Base-by-base conservation (phyloP, 176 grass and related monocot species). In the Musa schizocarpa region DNA sequence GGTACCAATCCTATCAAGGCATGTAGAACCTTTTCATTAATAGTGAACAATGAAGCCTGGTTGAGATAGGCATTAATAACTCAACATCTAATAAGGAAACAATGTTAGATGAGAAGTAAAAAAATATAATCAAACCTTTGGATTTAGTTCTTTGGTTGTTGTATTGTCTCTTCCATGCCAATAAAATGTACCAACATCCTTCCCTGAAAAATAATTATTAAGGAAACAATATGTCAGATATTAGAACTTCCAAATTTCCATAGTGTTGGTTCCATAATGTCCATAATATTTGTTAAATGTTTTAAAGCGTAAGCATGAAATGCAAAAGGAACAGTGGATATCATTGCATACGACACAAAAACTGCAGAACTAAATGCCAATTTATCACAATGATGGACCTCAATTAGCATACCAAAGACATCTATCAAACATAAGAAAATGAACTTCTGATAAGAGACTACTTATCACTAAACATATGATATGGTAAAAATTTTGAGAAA, bases 161-260 rank as follows among this genome's bases (percentile, higher is more conserved):
- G 75, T 83, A 76, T 82, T 89, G 66, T 98, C 95, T 85, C 95
- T 98, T 82, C 95, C 95, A 87, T 98, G 95, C 95, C 95, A 98
- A 82, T 91, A 98, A 80, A 98, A 98, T n/a, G 90, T 91, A 50
- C 80, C 86, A 76, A 78, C 64, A 23, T 87, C 76, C 78, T 93
- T 98, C 24, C 95, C 95, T 98, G 72, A 9, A 59, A 77, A 65
- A 50, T 52, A 11, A 10, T 34, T 13, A 13, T 74, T 54, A 57
- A 57, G 21, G 16, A 24, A 16, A 56, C 3, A 74, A 56, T 9
- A 56, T 0, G 23, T 50, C 57, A n/a, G 12, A 52, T 25, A 25
- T 26, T 6, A 68, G 26, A 68, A 70, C 9, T 9, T 50, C 29
- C 9, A 70, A 11, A 70, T 50, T 11, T 9, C 50, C 16, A 70